Conservation (phyloP, 2,329 filamentous ascomycete genomes). For the Fusarium zealandicum region DNA sequence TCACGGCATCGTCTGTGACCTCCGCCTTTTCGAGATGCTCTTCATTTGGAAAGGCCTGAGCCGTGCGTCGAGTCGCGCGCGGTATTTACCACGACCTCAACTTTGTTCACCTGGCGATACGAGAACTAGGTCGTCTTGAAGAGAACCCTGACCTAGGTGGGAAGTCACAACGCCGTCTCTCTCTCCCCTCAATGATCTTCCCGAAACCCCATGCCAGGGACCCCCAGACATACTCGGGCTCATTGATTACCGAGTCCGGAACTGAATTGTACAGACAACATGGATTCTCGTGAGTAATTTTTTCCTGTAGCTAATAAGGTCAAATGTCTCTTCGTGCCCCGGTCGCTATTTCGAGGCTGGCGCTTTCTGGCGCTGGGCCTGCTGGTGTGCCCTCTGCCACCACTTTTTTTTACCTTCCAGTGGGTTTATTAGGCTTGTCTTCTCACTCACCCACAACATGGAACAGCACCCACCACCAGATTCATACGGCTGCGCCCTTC, state of each 20-base stretch:
- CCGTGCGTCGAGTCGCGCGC: too few species aligned
- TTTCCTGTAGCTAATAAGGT: slow-evolving; percentile 8
- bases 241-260: slow-evolving; percentile 34
- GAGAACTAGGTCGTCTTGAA: neutral
- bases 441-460: slow-evolving; percentile 9
- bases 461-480: neutral
- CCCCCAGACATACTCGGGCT: slow-evolving; percentile 25
- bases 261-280: slow-evolving; percentile 17
- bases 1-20: too few species aligned
- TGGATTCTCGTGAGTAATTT: slow-evolving; percentile 29
- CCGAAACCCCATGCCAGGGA: slow-evolving; percentile 28
- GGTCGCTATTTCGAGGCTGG: slow-evolving; percentile 24
- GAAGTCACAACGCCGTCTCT: slow-evolving; percentile 32
- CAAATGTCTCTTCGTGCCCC: slow-evolving; percentile 5
- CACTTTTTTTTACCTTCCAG: slow-evolving; percentile 7
- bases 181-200: slow-evolving; percentile 20
- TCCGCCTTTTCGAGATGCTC: too few species aligned
- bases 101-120: too few species aligned
- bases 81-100: too few species aligned
- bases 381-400: slow-evolving; percentile 14
- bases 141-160: neutral
- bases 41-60: too few species aligned
- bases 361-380: slow-evolving; percentile 31
- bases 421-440: slow-evolving; percentile 20
- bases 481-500: slow-evolving; percentile 20